phyloP scores from a whole-genome alignment of 257 asterid genomes.

The Gentiana macrophylla region DNA sequence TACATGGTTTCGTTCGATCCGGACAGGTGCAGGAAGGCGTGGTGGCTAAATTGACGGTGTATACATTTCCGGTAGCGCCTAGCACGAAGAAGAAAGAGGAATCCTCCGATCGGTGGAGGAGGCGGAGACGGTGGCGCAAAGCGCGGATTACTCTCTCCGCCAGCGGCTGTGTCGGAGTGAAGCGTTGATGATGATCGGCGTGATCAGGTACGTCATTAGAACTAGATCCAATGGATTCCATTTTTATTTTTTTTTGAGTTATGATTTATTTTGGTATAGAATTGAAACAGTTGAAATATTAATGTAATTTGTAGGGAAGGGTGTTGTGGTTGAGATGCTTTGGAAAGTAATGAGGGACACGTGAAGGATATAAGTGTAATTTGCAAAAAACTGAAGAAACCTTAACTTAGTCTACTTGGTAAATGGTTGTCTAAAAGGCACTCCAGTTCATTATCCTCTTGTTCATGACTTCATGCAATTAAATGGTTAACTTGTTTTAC shows the following conservation, averaged over 20 bases:
- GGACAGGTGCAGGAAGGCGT: constrained; percentile 76
- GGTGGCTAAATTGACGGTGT: constrained; percentile 65
- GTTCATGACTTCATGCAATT: constrained; percentile 1
- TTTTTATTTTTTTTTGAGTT: constrained; percentile 17
- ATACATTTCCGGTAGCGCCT: constrained; percentile 89
- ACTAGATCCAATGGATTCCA: constrained; percentile 60
- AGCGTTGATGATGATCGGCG: constrained; percentile 19
- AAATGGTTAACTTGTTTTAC: too few relatives aligned
- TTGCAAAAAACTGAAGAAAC: constrained; percentile 5
- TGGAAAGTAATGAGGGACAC: constrained; percentile 53
- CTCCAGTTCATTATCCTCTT: constrained; percentile 15
- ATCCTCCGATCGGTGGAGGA: constrained; percentile 69
- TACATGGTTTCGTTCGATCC: constrained; percentile 71
- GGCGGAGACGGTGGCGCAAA: constrained; percentile 69
- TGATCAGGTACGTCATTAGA: constrained; percentile 29
- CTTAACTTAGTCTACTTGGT: constrained; percentile 14
- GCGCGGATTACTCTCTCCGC: constrained; percentile 74
- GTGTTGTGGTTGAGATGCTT: constrained; percentile 38
- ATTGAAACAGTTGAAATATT: too few relatives aligned
- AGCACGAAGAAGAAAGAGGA: constrained; percentile 61
- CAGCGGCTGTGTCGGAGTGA: constrained; percentile 41
- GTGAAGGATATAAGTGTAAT: constrained; percentile 59
- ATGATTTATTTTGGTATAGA: background rate
- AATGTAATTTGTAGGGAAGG: constrained; percentile 4
- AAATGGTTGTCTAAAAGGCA: constrained; percentile 37